Conservation (phyloP, 1,284 basidiomycete species). For the Sanghuangporus weigelae region DNA sequence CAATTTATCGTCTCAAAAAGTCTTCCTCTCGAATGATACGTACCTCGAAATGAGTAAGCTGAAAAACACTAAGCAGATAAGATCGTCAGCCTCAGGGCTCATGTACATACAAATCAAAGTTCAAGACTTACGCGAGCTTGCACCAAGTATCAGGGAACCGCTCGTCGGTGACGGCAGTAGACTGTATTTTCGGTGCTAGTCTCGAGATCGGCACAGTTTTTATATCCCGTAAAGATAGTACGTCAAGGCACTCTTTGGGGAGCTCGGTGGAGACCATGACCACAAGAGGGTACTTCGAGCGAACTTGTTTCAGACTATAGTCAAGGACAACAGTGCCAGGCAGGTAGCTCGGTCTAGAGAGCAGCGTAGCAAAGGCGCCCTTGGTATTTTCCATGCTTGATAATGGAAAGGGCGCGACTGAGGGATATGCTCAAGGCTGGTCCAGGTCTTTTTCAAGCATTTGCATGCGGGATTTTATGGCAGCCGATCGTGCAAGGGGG, state of each 20-base stretch:
- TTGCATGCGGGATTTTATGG: not conserved
- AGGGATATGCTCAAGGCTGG: not conserved
- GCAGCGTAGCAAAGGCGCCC: constrained; percentile 55
- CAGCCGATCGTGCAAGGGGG: not conserved
- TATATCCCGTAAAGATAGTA: constrained; percentile 54
- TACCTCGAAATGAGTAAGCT: constrained; percentile 72
- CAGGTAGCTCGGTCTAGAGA: constrained; percentile 67
- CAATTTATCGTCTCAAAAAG: not conserved
- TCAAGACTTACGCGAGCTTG: constrained; percentile 63
- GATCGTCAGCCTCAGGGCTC: not conserved
- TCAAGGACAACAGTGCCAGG: constrained; percentile 72
- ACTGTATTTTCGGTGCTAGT: constrained; percentile 50
- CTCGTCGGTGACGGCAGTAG: constrained; percentile 50
- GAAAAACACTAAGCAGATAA: constrained; percentile 55
- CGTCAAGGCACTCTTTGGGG: constrained; percentile 44
- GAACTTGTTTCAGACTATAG: constrained; percentile 55
- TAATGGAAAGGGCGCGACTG: not conserved
- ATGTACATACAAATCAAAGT: not conserved
- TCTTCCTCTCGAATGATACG: constrained; percentile 20
- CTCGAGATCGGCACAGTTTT: constrained; percentile 52
- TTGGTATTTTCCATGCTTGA: not conserved
- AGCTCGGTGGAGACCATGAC: constrained; percentile 74
- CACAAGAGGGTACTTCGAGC: constrained; percentile 74
- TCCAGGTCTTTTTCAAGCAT: not conserved
- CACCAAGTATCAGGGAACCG: constrained; percentile 89